phyloP scores from a whole-genome alignment of 495 filamentous ascomycete genomes.

The Penicillium lagena region DNA sequence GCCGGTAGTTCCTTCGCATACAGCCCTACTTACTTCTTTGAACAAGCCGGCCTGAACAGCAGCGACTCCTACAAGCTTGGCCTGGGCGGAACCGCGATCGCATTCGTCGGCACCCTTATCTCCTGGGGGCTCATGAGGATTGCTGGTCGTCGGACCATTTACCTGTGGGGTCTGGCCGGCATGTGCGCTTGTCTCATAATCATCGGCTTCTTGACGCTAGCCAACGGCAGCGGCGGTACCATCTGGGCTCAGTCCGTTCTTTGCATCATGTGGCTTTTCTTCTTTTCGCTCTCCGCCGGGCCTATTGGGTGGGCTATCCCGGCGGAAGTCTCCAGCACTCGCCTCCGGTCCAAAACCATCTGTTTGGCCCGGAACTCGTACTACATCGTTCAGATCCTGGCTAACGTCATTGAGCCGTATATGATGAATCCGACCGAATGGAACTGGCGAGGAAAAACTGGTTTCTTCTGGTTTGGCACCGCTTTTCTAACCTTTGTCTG shows the following conservation, averaged over 20 bases:
- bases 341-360: conserved; percentile 31
- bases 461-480: conserved; percentile 29
- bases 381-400: conserved; percentile 23
- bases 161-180: conserved; percentile 39
- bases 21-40: conserved; percentile 39
- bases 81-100: conserved; percentile 37
- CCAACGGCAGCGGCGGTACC: conserved; percentile 9
- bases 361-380: conserved; percentile 27
- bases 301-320: conserved; percentile 31
- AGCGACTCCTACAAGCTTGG: conserved; percentile 16
- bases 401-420: conserved; percentile 24
- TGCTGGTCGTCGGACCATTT: conserved; percentile 45
- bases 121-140: conserved; percentile 45
- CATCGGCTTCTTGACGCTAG: conserved; percentile 29
- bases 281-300: conserved; percentile 34
- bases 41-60: conserved; percentile 27
- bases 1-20: conserved; percentile 24
- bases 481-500: conserved; percentile 19
- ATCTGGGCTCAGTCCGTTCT: conserved; percentile 25
- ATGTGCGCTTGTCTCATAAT: conserved; percentile 38
- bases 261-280: conserved; percentile 33
- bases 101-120: conserved; percentile 42
- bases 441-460: conserved; percentile 35
- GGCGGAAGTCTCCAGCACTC: conserved; percentile 30
- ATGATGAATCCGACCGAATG: conserved; percentile 31